A percentile compares a stretch with the other conserved stretches of the same genome.
phyloP scores from a whole-genome alignment of 2,329 filamentous ascomycete genomes.

The Tolypocladium ophioglossoides region DNA sequence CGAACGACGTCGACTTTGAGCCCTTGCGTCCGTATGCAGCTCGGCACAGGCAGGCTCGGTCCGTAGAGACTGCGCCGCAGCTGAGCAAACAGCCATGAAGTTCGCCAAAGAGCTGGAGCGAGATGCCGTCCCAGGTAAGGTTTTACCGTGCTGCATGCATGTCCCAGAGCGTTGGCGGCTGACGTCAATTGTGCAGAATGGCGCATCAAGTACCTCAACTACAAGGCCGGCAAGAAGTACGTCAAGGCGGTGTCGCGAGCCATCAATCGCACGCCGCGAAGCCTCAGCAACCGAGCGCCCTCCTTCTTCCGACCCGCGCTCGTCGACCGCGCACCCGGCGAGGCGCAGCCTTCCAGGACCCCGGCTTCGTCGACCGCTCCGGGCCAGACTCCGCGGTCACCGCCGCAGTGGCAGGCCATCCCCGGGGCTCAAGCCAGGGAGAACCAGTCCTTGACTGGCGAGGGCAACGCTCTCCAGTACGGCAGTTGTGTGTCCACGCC shows the following conservation, averaged over 20 bases:
- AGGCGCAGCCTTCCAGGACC: not conserved
- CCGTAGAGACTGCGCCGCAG: slow-evolving; percentile 3
- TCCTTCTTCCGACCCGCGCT: slow-evolving; percentile 17
- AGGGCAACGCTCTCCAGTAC: slow-evolving; percentile 33
- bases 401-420: not conserved
- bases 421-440: not conserved
- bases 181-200: slow-evolving; percentile 48
- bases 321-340: not conserved
- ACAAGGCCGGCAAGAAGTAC: slow-evolving; percentile 92
- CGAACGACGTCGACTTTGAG: not conserved
- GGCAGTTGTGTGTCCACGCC: slow-evolving; percentile 41
- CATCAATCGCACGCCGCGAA: slow-evolving; percentile 47
- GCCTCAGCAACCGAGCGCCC: slow-evolving; percentile 20
- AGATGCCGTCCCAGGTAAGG: slow-evolving; percentile 69
- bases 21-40: not conserved
- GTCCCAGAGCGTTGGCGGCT: not conserved
- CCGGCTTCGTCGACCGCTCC: not conserved
- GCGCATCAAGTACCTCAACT: slow-evolving; percentile 88
- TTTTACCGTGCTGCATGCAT: not conserved
- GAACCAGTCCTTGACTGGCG: slow-evolving; percentile 10
- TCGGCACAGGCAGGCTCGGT: not conserved
- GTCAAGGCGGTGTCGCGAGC: slow-evolving; percentile 74
- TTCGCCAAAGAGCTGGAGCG: slow-evolving; percentile 73
- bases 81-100: slow-evolving; percentile 38
- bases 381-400: not conserved